A percentile compares a stretch with the other conserved stretches of the same genome.
Evolutionary conservation across 2,329 filamentous ascomycete genomes (phyloP).

Genomic region (Beauveria bassiana): DNA sequence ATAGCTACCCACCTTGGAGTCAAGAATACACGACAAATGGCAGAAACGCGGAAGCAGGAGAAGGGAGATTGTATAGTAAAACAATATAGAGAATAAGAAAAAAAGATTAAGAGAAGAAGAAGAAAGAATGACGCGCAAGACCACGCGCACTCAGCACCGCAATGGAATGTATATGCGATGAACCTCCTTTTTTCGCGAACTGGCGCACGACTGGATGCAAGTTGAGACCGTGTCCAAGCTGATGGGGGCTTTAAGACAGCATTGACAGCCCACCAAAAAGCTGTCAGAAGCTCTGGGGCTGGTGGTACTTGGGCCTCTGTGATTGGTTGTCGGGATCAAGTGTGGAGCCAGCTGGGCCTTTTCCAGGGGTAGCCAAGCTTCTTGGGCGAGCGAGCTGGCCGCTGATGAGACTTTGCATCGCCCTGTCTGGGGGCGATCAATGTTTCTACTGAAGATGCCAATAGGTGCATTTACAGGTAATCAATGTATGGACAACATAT

Average conservation of each 20-base stretch:
- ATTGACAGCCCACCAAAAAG: background rate
- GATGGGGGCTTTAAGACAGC: background rate
- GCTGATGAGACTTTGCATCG: too few relatives aligned
- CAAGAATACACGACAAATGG: background rate
- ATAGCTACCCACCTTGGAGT: constrained; percentile 5
- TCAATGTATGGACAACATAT: too few relatives aligned
- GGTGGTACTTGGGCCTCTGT: background rate
- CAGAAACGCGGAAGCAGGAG: constrained; percentile 8
- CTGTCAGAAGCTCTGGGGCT: too few relatives aligned
- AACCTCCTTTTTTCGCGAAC: constrained; percentile 6
- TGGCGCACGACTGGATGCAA: background rate
- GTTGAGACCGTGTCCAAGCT: constrained; percentile 10
- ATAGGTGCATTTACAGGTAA: too few relatives aligned
- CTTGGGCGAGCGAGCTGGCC: too few relatives aligned
- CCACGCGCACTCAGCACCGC: constrained; percentile 14
- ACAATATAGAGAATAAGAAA: constrained; percentile 7
- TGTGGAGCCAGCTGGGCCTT: too few relatives aligned
- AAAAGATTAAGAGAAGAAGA: background rate
- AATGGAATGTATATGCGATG: constrained; percentile 14
- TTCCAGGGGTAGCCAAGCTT: too few relatives aligned
- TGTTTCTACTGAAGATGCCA: too few relatives aligned
- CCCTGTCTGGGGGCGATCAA: too few relatives aligned
- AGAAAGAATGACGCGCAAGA: background rate
- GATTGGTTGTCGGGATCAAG: too few relatives aligned
- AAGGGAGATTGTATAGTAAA: constrained; percentile 12